phyloP scores from a whole-genome alignment of 805 yeast species.

The Spathaspora girioi region DNA sequence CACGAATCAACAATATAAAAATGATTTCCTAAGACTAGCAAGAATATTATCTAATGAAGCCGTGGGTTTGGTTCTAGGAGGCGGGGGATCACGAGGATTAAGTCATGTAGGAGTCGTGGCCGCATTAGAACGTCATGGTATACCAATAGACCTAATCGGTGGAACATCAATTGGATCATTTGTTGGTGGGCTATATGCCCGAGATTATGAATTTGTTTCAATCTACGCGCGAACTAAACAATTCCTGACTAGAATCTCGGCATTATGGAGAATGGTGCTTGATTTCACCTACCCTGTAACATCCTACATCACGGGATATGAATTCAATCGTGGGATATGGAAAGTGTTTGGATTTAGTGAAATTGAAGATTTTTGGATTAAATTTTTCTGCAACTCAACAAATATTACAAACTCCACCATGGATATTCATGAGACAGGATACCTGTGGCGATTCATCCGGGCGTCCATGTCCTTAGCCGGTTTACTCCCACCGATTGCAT shows the following conservation, averaged over 20 bases:
- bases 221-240: conserved; percentile 86
- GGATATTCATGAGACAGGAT: conserved; percentile 91
- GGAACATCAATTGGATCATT: conserved; percentile 97
- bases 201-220: conserved; percentile 86
- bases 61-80: conserved; percentile 91
- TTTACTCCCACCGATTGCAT: conserved; percentile 81
- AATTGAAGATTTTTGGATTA: conserved; percentile 95
- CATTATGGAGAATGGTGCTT: conserved; percentile 77
- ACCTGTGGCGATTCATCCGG: conserved; percentile 91
- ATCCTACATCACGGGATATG: conserved; percentile 95
- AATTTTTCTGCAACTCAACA: conserved; percentile 85
- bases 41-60: conserved; percentile 89
- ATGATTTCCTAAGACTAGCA: conserved; percentile 87
- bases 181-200: conserved; percentile 92
- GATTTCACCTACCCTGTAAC: conserved; percentile 93
- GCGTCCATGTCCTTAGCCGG: conserved; percentile 98
- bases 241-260: conserved; percentile 76
- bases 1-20: conserved; percentile 61
- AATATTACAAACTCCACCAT: conserved; percentile 91
- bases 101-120: conserved; percentile 89
- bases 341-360: conserved; percentile 88
- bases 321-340: conserved; percentile 97
- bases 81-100: conserved; percentile 96
- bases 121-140: conserved; percentile 87
- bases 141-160: conserved; percentile 91